phyloP scores from a whole-genome alignment of 371 early-diverging fungal genomes.

The Mucor lusitanicus region DNA sequence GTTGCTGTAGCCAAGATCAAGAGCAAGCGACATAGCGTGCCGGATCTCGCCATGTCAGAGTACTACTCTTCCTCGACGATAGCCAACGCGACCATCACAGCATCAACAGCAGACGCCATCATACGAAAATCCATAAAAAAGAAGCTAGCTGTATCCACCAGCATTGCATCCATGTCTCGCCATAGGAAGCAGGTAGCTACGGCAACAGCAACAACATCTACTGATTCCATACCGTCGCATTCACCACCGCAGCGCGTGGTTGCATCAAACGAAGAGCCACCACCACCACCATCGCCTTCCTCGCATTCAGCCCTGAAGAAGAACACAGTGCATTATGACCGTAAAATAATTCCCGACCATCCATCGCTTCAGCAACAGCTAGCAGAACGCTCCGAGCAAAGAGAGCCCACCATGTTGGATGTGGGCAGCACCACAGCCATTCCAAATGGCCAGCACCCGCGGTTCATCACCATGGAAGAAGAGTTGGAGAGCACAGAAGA shows the following conservation, averaged over 20 bases:
- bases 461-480: conserved; percentile 21
- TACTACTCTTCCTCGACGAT: neutral
- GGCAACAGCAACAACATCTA: neutral
- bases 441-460: neutral
- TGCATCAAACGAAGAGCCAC: neutral
- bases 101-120: neutral
- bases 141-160: neutral
- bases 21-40: neutral
- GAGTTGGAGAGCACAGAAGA: conserved; percentile 1
- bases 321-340: neutral
- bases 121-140: neutral
- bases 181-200: neutral
- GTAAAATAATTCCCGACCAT: conserved; percentile 16
- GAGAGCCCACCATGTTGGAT: neutral
- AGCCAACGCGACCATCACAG: neutral
- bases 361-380: neutral
- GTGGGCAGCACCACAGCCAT: neutral
- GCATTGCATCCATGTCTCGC: neutral
- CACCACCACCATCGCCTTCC: conserved; percentile 3
- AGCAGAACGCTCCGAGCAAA: neutral
- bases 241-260: neutral
- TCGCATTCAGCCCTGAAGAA: conserved; percentile 9
- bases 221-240: neutral
- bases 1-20: neutral
- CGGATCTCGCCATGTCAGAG: neutral